Evolutionary conservation across 208 protist species (phyloP).

Genomic region (Acanthamoeba sp.): DNA sequence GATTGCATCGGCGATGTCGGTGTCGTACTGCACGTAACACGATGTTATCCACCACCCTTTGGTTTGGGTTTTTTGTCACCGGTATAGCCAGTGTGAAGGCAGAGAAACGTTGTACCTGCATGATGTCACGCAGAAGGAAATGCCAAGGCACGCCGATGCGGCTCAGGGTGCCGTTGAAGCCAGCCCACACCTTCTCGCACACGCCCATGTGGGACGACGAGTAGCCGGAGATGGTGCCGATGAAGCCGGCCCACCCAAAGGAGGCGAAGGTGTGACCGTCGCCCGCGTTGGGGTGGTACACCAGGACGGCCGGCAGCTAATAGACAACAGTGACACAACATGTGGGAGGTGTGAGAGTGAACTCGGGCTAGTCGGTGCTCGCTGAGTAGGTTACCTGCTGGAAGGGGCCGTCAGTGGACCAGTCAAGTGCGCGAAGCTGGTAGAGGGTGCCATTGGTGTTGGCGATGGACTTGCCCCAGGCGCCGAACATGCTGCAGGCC

Average conservation of each 20-base stretch:
- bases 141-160: slow-evolving; percentile 78
- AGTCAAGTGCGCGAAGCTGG: slow-evolving; percentile 80
- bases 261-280: slow-evolving; percentile 77
- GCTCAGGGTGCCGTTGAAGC: slow-evolving; percentile 72
- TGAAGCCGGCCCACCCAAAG: slow-evolving; percentile 78
- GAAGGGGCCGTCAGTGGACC: slow-evolving; percentile 50
- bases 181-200: slow-evolving; percentile 77
- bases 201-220: slow-evolving; percentile 70
- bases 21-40: slow-evolving; percentile 58
- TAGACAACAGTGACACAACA: too few relatives aligned
- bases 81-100: not conserved
- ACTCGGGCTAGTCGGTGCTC: not conserved
- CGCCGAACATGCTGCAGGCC: slow-evolving; percentile 76
- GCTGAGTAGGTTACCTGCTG: not conserved
- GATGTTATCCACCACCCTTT: not conserved
- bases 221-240: slow-evolving; percentile 77
- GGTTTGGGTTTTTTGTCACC: too few relatives aligned
- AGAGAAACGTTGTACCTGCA: slow-evolving; percentile 43
- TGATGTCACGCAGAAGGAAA: slow-evolving; percentile 78
- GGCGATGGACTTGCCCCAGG: slow-evolving; percentile 62
- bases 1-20: slow-evolving; percentile 69
- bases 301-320: slow-evolving; percentile 61
- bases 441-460: slow-evolving; percentile 70
- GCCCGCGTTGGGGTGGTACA: slow-evolving; percentile 75
- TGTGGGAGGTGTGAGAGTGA: not conserved